phyloP scores from a whole-genome alignment of 371 early-diverging fungal genomes.

The Dichotomocladium elegans region DNA sequence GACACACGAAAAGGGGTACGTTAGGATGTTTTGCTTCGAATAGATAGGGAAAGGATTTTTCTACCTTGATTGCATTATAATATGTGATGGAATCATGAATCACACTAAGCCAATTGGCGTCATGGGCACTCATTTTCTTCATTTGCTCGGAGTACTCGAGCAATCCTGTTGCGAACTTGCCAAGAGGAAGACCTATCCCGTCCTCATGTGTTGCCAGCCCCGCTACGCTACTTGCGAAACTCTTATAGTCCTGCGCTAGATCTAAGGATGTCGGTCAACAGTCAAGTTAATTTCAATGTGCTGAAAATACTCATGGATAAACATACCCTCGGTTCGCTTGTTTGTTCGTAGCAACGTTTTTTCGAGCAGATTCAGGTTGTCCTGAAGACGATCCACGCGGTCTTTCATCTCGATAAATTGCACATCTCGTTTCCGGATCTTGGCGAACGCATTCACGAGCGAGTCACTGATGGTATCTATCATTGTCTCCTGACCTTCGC shows the following conservation, averaged over 20 bases:
- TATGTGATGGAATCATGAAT: constrained; percentile 86
- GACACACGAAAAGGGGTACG: too few relatives aligned
- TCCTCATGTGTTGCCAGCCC: constrained; percentile 83
- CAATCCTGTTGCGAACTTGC: constrained; percentile 61
- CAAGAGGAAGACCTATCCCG: constrained; percentile 63
- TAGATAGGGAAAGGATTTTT: background rate
- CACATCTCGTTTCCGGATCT: constrained; percentile 85
- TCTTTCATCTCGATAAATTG: constrained; percentile 81
- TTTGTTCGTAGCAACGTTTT: constrained; percentile 71
- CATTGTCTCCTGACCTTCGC: constrained; percentile 67
- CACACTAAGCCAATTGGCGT: constrained; percentile 71
- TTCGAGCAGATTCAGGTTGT: constrained; percentile 76
- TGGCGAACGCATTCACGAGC: constrained; percentile 85
- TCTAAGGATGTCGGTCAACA: constrained; percentile 38
- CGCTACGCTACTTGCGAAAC: constrained; percentile 66
- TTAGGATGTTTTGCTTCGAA: background rate
- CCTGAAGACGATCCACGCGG: constrained; percentile 74
- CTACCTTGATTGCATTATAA: constrained; percentile 80
- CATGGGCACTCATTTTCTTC: constrained; percentile 59
- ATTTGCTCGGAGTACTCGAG: constrained; percentile 58
- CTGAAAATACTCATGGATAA: background rate
- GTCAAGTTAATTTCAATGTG: background rate
- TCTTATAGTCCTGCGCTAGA: constrained; percentile 73
- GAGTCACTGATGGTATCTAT: constrained; percentile 85
- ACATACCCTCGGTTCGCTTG: constrained; percentile 67